Base-by-base conservation (phyloP, 2,329 filamentous ascomycete species). In the Botrytis aclada region DNA sequence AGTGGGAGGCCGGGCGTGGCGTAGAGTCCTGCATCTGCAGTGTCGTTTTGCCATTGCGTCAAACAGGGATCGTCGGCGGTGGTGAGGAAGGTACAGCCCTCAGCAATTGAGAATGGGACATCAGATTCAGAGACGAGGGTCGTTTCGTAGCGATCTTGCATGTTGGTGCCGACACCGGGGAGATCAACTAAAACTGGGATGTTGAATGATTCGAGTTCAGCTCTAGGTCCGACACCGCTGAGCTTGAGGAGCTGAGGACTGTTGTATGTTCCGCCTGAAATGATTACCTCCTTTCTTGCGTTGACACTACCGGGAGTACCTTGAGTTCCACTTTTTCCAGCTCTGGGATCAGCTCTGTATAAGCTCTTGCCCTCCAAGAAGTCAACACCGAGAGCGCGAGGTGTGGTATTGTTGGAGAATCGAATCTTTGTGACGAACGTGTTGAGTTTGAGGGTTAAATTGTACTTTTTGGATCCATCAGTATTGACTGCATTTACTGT, bases 81-180 rank as follows among this genome's bases (percentile, higher is more conserved):
- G 14, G 82, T 78, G 51, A 73, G 75, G 67, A 73, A 77, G 4
- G 81, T 82, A 75, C 74, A 84, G 70, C 80, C 82, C 47, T 80
- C 79, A 2, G 80, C 75, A 45, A 82, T 78, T 2, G 79, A 81
- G 76, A 83, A 84, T 73, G 83, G 80, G 64, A 79, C 82, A 1
- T 80, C 82, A 4, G 79, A 74, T 37, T 85, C 81, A 34, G 83
- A 85, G 47, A 84, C 79, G n/a, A 86, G 80, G n/a, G 81, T 80
- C 64, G 86, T 83, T 78, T 86, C 86, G 78, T 87, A 73, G 25
- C 67, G 86, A 74, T 90, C 87, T 78, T 87, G 84, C 1, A 90
- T 82, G 80, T 90, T 90, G 43, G 82, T 84, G 47, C 89, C 90
- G 25, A 92, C 89, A 20, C 92, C 89, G 0, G 88, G 89, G 1